Percentiles rank a stretch among this genome's conserved stretches.
Evolutionary conservation across 2,329 filamentous ascomycete species (phyloP).

Genomic region (Claviceps quebecensis): DNA sequence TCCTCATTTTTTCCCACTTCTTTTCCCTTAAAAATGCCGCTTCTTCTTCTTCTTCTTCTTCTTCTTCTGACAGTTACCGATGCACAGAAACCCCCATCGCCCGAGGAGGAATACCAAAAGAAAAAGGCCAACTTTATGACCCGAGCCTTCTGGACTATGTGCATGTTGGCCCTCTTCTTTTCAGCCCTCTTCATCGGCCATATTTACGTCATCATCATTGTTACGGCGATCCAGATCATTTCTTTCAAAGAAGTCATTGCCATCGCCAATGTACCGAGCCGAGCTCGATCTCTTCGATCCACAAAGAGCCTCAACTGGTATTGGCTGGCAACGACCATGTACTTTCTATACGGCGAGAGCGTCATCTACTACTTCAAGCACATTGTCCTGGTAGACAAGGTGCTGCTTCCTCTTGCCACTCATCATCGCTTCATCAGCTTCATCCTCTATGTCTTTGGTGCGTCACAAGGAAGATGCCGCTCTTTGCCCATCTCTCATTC

Average conservation of each 20-base stretch:
- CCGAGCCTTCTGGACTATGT: conserved; percentile 90
- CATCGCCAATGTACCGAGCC: conserved; percentile 87
- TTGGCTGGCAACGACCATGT: conserved; percentile 97
- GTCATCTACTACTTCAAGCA: conserved; percentile 99
- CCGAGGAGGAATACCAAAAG: conserved; percentile 72
- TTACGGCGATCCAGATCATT: conserved; percentile 87
- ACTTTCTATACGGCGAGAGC: conserved; percentile 96
- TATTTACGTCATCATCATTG: conserved; percentile 88
- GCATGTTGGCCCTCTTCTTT: conserved; percentile 95
- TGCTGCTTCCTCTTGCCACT: conserved; percentile 82
- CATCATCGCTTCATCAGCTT: conserved; percentile 99
- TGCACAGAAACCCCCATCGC: conserved; percentile 27
- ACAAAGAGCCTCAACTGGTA: conserved; percentile 99
- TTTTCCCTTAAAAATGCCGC: too few relatives aligned
- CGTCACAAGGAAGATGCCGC: conserved; percentile 16
- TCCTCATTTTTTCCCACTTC: background rate
- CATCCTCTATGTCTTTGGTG: conserved; percentile 92
- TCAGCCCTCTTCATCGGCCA: conserved; percentile 86
- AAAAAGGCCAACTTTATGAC: conserved; percentile 98
- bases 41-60: background rate
- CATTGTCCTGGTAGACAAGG: conserved; percentile 85
- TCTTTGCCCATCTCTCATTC: too few relatives aligned
- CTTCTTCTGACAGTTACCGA: background rate
- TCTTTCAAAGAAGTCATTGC: conserved; percentile 99
- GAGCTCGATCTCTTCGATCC: conserved; percentile 77